These are phyloP conservation scores for Thermothielavioides terrestris DNA, from an alignment of 495 filamentous ascomycete species.

Conservation along the genomic window DNA sequence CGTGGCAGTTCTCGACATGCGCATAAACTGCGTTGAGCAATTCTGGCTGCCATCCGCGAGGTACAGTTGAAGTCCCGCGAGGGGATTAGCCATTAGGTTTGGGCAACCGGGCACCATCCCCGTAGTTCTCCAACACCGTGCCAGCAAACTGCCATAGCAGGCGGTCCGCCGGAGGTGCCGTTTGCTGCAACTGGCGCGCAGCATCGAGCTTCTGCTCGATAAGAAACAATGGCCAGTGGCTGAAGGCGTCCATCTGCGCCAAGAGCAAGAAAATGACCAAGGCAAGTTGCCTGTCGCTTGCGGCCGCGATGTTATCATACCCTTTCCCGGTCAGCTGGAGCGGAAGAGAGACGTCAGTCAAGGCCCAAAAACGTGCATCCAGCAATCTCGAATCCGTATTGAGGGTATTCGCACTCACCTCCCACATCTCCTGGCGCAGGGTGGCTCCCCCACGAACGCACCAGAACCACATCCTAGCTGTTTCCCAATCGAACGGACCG, in stretches of 20 bases:
- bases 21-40: too few relatives aligned
- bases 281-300: conserved; percentile 1
- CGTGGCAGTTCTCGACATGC: not conserved
- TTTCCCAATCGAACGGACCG: conserved; percentile 20
- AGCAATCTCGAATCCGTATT: not conserved
- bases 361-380: not conserved
- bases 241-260: conserved; percentile 2
- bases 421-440: conserved; percentile 23
- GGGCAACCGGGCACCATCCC: too few relatives aligned
- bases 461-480: conserved; percentile 31
- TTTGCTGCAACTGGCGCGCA: not conserved
- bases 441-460: conserved; percentile 24
- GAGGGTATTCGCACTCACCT: conserved; percentile 13
- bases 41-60: too few relatives aligned
- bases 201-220: not conserved
- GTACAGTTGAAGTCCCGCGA: too few relatives aligned
- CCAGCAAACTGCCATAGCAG: not conserved
- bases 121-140: not conserved
- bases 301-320: conserved; percentile 9
- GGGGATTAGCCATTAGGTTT: too few relatives aligned
- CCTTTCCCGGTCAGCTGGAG: conserved; percentile 11
- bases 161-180: not conserved
- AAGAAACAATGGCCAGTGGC: conserved; percentile 10
- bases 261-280: conserved; percentile 3
- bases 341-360: not conserved